Evolutionary conservation across 225 moss, liverwort and hornwort genomes (phyloP).

Genomic region (Asterella californica): DNA sequence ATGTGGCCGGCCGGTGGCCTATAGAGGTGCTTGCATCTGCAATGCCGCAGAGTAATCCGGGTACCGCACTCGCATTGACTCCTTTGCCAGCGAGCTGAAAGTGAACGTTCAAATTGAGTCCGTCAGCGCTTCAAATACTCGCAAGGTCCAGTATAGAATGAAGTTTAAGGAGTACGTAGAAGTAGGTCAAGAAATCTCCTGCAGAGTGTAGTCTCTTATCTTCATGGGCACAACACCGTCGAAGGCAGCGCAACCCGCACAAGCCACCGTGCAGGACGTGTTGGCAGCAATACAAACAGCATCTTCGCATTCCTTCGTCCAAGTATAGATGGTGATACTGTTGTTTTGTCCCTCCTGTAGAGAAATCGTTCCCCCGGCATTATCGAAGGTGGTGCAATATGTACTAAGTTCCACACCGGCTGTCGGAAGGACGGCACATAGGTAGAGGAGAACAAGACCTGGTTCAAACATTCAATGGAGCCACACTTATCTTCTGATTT

Average conservation of each 20-base stretch:
- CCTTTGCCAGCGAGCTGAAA: not conserved
- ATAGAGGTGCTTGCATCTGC: not conserved
- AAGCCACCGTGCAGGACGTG: conserved; percentile 7
- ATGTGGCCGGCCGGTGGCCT: not conserved
- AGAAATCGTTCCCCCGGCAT: not conserved
- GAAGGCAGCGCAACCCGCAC: not conserved
- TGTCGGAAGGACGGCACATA: not conserved
- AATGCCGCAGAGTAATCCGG: not conserved
- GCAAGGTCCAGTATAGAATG: not conserved
- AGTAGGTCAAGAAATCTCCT: not conserved
- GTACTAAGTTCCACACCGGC: not conserved
- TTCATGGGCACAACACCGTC: not conserved
- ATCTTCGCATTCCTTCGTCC: not conserved
- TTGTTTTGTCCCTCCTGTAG: not conserved
- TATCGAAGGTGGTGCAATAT: conserved; percentile 6
- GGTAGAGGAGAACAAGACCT: not conserved
- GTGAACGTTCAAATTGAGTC: not conserved
- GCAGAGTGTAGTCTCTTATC: not conserved
- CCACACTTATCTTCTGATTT: not conserved
- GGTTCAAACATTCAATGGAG: not conserved
- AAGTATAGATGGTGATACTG: not conserved
- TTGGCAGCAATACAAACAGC: not conserved
- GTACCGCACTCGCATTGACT: not conserved
- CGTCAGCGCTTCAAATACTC: not conserved
- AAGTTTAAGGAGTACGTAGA: not conserved